Base-by-base conservation (phyloP, 129 eudicot genomes). In the Centrapalus pauciflorus region DNA sequence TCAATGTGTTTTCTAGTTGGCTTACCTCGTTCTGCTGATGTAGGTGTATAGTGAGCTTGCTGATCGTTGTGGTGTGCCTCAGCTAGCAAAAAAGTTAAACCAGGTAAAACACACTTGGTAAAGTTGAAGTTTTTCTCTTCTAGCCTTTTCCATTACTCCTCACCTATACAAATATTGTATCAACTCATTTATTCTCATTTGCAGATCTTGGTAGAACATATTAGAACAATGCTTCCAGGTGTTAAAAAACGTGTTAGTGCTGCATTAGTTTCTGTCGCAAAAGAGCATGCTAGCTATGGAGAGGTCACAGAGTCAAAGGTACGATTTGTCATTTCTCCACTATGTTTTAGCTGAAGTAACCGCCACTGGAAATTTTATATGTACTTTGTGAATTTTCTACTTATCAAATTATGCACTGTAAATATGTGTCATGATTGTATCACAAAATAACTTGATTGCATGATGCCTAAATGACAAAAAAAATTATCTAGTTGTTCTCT, bases 281-380 rank as follows among this genome's bases (percentile, higher is more conserved):
- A 94, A 75, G 99, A 94, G 82, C 92, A 86, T 75, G 93, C 93
- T 60, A 86, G 97, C 68, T 94, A 84, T 81, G 99, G 99, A 70
- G 99, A 94, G 66, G 81, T 85, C 55, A 82, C 85, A 43, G 99
- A 94, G 66, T 89, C 95, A 41, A 86, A 86, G 86, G 94, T n/a
- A n/a, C n/a, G n/a, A n/a, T n/a, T n/a, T n/a, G n/a, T n/a, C n/a
- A n/a, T n/a, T n/a, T n/a, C n/a, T n/a, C n/a, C n/a, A n/a, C n/a
- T n/a, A n/a, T n/a, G n/a, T n/a, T n/a, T n/a, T n/a, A n/a, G n/a
- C n/a, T n/a, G n/a, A n/a, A n/a, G n/a, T n/a, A n/a, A n/a, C n/a
- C n/a, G n/a, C n/a, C n/a, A n/a, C n/a, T n/a, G n/a, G n/a, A n/a
- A n/a, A n/a, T n/a, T n/a, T n/a, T n/a, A n/a, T n/a, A n/a, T n/a